Base-by-base conservation (phyloP, 768 basidiomycete genomes). In the Termitomyces sp. region DNA sequence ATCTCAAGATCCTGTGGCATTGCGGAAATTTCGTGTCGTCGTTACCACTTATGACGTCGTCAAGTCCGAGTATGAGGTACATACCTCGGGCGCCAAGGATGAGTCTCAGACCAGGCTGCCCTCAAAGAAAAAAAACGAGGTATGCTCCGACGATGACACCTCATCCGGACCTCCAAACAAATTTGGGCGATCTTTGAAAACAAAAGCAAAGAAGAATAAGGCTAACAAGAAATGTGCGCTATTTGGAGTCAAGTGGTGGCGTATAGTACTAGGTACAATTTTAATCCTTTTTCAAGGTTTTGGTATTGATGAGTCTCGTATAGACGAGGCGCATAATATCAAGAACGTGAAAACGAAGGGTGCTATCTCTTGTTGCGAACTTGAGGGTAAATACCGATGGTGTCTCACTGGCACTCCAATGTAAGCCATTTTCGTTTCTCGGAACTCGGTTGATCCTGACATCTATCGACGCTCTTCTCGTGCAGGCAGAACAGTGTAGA, bases 271-370 rank as follows among this genome's bases (percentile, higher is more conserved):
- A 0, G 93, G 95, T 93, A 63, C 20, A 73, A 70, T 18, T 13
- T 26, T 71, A 64, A 49, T 20, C 40, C 46, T 10, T 48, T 35
- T 52, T 48, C 40, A 32, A 9, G 30, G 16, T 28, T 9, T 2
- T 16, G 10, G 43, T 9, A 43, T 47, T 16, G 33, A 26, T 18
- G 13, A 56, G 4, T 30, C 55, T 6, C 18, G n/a, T 54, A 91
- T 54, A 91, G 95, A 97, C 67, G 94, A 97, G 68, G 95, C 95
- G 0, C 95, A 97, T 69, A 91, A 89, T 65, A 96, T 97, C 77
- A 96, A 95, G 78, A 93, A 95, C 67, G 79, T 84, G 52, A 86
- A 79, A 38, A 91, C 88, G 0, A 90, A 93, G 67, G 83, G 82
- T 33, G 85, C 92, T 2, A 76, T 86, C 40, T 93, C 91, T 0